Base-by-base conservation (phyloP, 2,329 filamentous ascomycete species). In the Pezicula neosporulosa region DNA sequence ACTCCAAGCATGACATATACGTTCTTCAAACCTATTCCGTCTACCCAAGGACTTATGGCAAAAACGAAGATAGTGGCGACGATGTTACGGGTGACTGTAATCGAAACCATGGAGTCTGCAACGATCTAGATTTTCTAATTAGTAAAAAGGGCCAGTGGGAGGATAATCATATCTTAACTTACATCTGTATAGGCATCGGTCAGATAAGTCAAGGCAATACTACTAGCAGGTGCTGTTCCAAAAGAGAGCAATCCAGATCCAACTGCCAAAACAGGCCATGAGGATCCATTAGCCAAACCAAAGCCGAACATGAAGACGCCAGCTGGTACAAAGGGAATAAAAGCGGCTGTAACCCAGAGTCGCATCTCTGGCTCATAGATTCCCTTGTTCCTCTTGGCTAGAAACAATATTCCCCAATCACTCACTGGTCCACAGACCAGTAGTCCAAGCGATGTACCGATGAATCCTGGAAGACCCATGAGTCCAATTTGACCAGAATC, bases 31-130 rank as follows among this genome's bases (percentile, higher is more conserved):
- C 55, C 55, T 15, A 57, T 24, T 4, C 13, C 44, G 7, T 24
- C 28, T 21, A 51, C 36, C 52, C 75, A 77, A 1, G 71, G 69
- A 0, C 68, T 63, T 24, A 77, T 62, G 0, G 69, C 70, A 54
- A 78, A 77, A 15, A 77, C 68, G 41, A 77, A 70, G 15, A 69
- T 64, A 2, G 71, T 74, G 16, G 67, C 66, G 38, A 77, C 66
- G 3, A 66, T 50, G 46, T 78, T 78, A 0, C 75, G 70, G 15
- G 72, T 60, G 50, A 77, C 71, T 0, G 72, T 71, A 2, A 78
- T 63, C 0, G 63, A 70, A 4, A 76, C 72, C 6, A 78, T 60
- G 0, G 73, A 68, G 50, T 78, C 74, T 3, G 69, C 74, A 37
- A 78, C 66, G 35, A 78, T 73, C 66, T 77, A 54, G 37, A 41